Evolutionary conservation across 345 rosid genomes (phyloP).

Genomic region (Gossypium arboreum): DNA sequence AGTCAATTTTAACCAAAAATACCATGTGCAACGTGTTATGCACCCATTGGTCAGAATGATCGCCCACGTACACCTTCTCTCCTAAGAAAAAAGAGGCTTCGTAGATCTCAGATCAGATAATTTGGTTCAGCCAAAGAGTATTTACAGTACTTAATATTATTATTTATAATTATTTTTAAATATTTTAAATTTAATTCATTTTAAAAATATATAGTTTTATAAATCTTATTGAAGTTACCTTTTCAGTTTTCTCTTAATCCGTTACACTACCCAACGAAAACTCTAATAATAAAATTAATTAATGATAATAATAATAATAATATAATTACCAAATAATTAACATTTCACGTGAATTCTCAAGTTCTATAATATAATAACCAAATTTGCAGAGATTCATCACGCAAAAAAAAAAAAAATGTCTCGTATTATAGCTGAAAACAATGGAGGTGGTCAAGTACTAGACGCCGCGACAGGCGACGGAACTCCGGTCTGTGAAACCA

Average conservation of each 20-base stretch:
- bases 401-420: conserved; percentile 35
- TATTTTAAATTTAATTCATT: too few species aligned
- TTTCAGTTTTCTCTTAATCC: too few species aligned
- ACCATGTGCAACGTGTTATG: too few species aligned
- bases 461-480: conserved; percentile 59
- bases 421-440: conserved; percentile 41
- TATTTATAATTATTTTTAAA: too few species aligned
- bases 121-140: not conserved
- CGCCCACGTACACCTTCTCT: not conserved
- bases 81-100: not conserved
- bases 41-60: too few species aligned
- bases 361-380: not conserved
- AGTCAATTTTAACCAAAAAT: too few species aligned
- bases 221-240: too few species aligned
- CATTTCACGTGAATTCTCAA: not conserved
- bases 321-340: not conserved
- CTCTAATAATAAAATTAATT: not conserved
- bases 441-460: conserved; percentile 63
- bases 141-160: not conserved
- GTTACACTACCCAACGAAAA: not conserved
- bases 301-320: not conserved
- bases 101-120: not conserved
- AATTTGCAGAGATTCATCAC: not conserved
- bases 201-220: too few species aligned
- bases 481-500: conserved; percentile 63